Conservation (phyloP, 495 filamentous ascomycete genomes). For the Penicillium daleae region DNA sequence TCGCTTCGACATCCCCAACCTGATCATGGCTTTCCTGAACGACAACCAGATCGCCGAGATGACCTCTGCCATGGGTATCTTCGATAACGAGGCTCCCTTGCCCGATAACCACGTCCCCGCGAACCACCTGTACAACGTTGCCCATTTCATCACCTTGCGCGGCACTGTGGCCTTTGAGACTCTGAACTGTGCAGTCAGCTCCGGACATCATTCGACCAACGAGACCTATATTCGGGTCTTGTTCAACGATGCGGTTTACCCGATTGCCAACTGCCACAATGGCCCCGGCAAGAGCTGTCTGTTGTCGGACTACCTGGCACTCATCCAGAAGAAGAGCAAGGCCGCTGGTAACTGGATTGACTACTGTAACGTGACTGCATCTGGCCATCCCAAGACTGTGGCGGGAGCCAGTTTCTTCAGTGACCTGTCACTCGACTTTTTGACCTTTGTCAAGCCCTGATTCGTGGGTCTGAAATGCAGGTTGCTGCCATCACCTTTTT, state of each 20-base stretch:
- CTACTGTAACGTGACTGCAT: conserved; percentile 47
- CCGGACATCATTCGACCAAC: conserved; percentile 16
- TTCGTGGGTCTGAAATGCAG: too few species aligned
- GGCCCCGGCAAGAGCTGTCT: conserved; percentile 53
- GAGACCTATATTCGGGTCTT: conserved; percentile 49
- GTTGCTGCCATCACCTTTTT: too few species aligned
- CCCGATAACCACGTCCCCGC: conserved; percentile 40
- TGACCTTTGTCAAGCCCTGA: conserved; percentile 34
- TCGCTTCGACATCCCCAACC: conserved; percentile 45
- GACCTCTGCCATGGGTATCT: conserved; percentile 56
- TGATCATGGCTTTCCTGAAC: conserved; percentile 59
- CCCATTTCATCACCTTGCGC: conserved; percentile 57
- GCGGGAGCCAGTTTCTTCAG: conserved; percentile 51
- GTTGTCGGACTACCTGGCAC: conserved; percentile 46
- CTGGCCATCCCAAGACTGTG: conserved; percentile 33
- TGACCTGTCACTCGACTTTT: conserved; percentile 42
- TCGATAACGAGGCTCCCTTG: conserved; percentile 50
- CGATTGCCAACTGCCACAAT: conserved; percentile 45
- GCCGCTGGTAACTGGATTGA: conserved; percentile 46
- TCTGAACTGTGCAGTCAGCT: conserved; percentile 40
- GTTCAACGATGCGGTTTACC: conserved; percentile 61
- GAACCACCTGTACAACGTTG: conserved; percentile 23
- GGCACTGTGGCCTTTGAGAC: conserved; percentile 59
- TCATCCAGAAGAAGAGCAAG: conserved; percentile 46
- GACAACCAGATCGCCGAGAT: conserved; percentile 64